Conservation (phyloP, 2,329 filamentous ascomycete genomes). For the Clathrospora elynae region DNA sequence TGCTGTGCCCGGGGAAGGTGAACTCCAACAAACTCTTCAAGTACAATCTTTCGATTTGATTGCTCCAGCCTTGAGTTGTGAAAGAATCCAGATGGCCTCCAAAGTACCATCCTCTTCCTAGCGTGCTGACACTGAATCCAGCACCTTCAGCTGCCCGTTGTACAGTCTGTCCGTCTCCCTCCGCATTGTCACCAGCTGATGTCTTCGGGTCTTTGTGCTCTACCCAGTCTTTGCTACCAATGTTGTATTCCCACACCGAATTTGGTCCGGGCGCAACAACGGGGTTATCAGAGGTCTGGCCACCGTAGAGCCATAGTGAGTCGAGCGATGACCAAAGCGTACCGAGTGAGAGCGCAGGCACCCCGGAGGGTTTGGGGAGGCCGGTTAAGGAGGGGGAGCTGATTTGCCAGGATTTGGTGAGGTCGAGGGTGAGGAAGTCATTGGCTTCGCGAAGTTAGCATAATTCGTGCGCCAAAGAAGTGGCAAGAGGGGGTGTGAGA, state of each 20-base stretch:
- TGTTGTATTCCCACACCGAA: constrained; percentile 73
- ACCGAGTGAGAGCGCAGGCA: constrained; percentile 73
- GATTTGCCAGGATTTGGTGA: constrained; percentile 74
- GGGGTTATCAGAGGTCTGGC: constrained; percentile 71
- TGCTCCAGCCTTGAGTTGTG: constrained; percentile 70
- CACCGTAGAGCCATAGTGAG: constrained; percentile 74
- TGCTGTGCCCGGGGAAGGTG: constrained; percentile 72
- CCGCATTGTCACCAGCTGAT: constrained; percentile 66
- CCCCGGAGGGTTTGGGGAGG: constrained; percentile 68
- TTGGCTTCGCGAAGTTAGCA: constrained; percentile 51
- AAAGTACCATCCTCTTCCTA: constrained; percentile 78
- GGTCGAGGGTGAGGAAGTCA: constrained; percentile 72
- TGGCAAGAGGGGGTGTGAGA: not conserved
- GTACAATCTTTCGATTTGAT: constrained; percentile 67
- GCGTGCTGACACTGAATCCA: constrained; percentile 69
- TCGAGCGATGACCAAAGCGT: constrained; percentile 76
- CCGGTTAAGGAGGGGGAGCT: constrained; percentile 66
- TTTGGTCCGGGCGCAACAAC: constrained; percentile 61
- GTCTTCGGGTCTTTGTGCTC: constrained; percentile 67
- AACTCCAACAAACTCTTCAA: constrained; percentile 76
- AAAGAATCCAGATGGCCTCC: constrained; percentile 73
- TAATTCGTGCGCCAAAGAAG: too few relatives aligned
- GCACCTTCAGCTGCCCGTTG: constrained; percentile 76
- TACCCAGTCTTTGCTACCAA: constrained; percentile 64
- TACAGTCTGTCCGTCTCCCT: constrained; percentile 60